Evolutionary conservation across 2,329 filamentous ascomycete genomes (phyloP), one percentile per base, ranked within the genome.

Genomic region (Biscogniauxia sp.): DNA sequence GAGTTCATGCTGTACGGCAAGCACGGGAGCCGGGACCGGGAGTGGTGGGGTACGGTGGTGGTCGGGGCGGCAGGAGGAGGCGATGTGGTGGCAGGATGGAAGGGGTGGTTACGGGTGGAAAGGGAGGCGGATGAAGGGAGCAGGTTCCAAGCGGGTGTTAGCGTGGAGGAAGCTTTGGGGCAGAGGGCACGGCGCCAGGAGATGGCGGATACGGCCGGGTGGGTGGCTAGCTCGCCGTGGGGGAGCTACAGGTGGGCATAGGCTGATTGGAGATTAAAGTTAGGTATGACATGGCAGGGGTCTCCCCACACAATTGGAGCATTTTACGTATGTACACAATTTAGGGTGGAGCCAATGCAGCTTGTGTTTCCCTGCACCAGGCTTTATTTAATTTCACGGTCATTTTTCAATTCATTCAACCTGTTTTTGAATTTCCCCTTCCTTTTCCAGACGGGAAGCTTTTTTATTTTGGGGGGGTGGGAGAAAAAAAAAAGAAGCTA

Each of bases 31-130:
- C 74, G 76, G 5, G 71, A 66, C 25, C 78, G 84, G 3, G 77
- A 79, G 61, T 85, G 80, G 79, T 87, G 84, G 84, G 84, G 84
- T n/a, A 84, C 82, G 1, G 66, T 87, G 25, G 78, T 86, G 5
- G 66, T 86, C 49, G 82, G 81, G 9, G 78, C 77, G 0, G 64
- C 70, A 26, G 70, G 70, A 3, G 72, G 72, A 5, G 72, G 72
- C 1, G 74, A 76, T 20, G 72, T 78, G 45, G 74, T 70, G 25
- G 73, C 76, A 0, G 78, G 76, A 1, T 77, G 77, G 74, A 78
- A 73, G 61, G 84, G 84, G 9, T 87, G 84, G 84, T 66, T 86
- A 58, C 75, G 78, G 11, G 78, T 86, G 5, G 79, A 83, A 55
- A 73, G 79, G 20, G 76, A 77, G 49, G 71, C 75, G 32, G 74